Base-by-base conservation (phyloP, 2,329 filamentous ascomycete genomes). In the Reticulascus tulasneorum region DNA sequence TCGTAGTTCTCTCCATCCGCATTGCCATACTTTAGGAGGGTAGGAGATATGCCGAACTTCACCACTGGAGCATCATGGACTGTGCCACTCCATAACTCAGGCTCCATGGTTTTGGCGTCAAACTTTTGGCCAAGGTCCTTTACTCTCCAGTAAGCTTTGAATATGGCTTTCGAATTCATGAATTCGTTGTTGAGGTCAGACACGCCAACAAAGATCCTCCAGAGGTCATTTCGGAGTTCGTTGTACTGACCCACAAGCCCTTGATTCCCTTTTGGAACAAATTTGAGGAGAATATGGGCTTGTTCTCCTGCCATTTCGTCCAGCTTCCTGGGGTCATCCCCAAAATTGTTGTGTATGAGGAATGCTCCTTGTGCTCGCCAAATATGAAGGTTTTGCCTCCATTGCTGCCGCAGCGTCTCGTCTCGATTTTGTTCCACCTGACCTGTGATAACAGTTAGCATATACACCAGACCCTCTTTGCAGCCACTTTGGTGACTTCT, bases 1-100 rank as follows among this genome's bases (percentile, higher is more conserved):
- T 40, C 38, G 24, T 45, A 45, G 15, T 23, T 10, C 12, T 33
- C 17, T 7, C 44, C 44, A 21, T 47, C 37, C 1, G 42, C 38
- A 9, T 30, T 47, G 13, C 42, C 44, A 12, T 12, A 2, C 19
- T 45, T 47, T 4, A 33, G 4, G 1, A 43, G 28, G 2, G 12
- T 21, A 1, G 40, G 43, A 1, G 39, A 35, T 10, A 35, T 27
- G 6, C 7, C 12, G 4, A 34, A n/a, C 1, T 20, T 2, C 3
- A 42, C 26, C 2, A 3, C 10, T 7, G 17, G 33, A 2, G 6
- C 1, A 6, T 7, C 1, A 5, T 22, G 21, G 3, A 29, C 12
- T 5, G 26, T 26, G 2, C 38, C 23, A 2, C n/a, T 17, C 1
- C 23, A 42, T 3, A 3, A 19, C 5, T 42, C 39, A 2, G 27